phyloP scores from a whole-genome alignment of 2,329 filamentous ascomycete species.

The Gremmenia infestans region DNA sequence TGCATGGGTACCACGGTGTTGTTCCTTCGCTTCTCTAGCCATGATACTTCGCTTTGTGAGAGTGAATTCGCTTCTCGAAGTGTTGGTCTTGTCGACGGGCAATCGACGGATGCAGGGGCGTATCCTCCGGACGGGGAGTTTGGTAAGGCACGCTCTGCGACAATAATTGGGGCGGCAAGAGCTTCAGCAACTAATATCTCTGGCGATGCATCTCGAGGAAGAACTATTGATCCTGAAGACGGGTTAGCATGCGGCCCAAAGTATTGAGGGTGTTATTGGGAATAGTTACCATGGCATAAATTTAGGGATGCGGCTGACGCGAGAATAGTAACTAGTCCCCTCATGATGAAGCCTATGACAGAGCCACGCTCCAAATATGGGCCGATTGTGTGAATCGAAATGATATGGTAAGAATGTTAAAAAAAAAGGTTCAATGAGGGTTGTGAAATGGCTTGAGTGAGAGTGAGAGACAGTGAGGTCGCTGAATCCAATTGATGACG shows the following conservation, averaged over 20 bases:
- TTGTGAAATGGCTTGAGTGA: not conserved
- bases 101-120: conserved; percentile 61
- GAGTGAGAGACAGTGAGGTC: no score
- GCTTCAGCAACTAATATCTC: conserved; percentile 21
- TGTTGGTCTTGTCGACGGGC: conserved; percentile 63
- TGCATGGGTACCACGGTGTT: conserved; percentile 73
- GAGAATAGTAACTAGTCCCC: not conserved
- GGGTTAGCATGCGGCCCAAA: not conserved
- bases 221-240: conserved; percentile 2
- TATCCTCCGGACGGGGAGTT: conserved; percentile 57
- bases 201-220: conserved; percentile 23
- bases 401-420: not conserved
- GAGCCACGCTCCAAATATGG: not conserved
- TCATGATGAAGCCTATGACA: not conserved
- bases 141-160: conserved; percentile 26
- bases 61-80: conserved; percentile 60
- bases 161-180: conserved; percentile 17
- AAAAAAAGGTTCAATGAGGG: not conserved
- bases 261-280: not conserved
- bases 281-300: not conserved
- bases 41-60: conserved; percentile 65
- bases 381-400: not conserved
- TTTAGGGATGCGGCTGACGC: not conserved
- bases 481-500: not conserved
- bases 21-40: conserved; percentile 66